These are phyloP conservation scores for Boletellus dicymbophilus DNA, from an alignment of 1,284 basidiomycete species.

Conservation along the genomic window DNA sequence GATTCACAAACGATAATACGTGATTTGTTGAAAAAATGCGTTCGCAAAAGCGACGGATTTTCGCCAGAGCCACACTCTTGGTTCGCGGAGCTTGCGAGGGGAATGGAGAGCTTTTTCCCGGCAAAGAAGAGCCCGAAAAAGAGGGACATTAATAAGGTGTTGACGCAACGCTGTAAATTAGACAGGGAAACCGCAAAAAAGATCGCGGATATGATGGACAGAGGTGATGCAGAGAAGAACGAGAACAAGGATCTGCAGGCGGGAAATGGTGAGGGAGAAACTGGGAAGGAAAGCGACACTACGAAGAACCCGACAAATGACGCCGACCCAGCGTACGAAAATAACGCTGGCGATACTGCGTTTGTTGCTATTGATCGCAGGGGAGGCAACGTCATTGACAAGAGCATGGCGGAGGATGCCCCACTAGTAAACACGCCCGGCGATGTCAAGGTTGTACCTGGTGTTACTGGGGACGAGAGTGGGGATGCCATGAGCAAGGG, in stretches of 20 bases:
- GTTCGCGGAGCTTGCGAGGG: slow-evolving; percentile 17
- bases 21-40: slow-evolving; percentile 15
- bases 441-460: neutral
- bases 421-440: neutral
- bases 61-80: slow-evolving; percentile 17
- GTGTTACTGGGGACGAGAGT: neutral
- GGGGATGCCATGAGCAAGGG: too few species aligned
- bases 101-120: slow-evolving; percentile 21
- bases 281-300: neutral
- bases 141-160: slow-evolving; percentile 22
- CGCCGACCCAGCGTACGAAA: neutral
- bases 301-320: neutral
- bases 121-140: slow-evolving; percentile 12
- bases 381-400: neutral
- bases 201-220: slow-evolving; percentile 28
- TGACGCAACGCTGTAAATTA: slow-evolving; percentile 30
- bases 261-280: neutral
- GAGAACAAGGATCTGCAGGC: neutral
- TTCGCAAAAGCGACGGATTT: slow-evolving; percentile 16
- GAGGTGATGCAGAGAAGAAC: slow-evolving; percentile 6
- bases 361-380: too few species aligned
- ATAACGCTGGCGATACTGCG: neutral
- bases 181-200: slow-evolving; percentile 28
- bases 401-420: neutral
- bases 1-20: slow-evolving; percentile 25